These are phyloP conservation scores for Stephanodiscus minutulus DNA, from an alignment of 108 stramenopile species.

Conservation along the genomic window DNA sequence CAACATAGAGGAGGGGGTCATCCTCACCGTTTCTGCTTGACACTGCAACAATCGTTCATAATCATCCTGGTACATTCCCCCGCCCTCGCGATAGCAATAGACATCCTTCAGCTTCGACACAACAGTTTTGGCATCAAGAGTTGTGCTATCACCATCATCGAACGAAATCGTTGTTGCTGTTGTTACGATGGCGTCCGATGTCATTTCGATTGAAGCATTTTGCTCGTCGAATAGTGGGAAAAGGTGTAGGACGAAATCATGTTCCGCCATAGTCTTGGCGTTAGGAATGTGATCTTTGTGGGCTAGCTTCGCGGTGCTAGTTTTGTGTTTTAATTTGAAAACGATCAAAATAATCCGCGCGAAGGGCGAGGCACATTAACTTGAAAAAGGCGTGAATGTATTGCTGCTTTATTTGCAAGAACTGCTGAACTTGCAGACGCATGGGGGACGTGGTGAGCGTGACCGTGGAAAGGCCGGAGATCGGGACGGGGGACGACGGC, in stretches of 20 bases:
- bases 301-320: too few relatives aligned
- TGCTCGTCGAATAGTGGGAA: background rate
- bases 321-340: too few relatives aligned
- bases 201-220: background rate
- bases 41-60: slow-evolving; percentile 1
- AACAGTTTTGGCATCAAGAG: background rate
- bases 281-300: too few relatives aligned
- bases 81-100: background rate
- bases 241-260: too few relatives aligned
- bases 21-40: slow-evolving; percentile 3
- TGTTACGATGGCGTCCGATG: background rate
- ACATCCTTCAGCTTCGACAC: background rate
- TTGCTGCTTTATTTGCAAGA: too few relatives aligned
- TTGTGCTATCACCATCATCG: background rate
- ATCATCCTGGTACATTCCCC: slow-evolving; percentile 1
- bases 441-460: slow-evolving; percentile 83
- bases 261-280: background rate
- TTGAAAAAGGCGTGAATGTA: too few relatives aligned
- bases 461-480: slow-evolving; percentile 68
- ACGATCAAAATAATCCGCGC: too few relatives aligned
- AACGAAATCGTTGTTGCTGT: background rate
- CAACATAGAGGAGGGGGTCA: background rate
- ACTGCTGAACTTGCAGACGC: too few relatives aligned
- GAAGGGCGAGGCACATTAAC: too few relatives aligned
- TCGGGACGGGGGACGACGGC: slow-evolving; percentile 26